Percentiles rank a stretch among this genome's conserved stretches.
These are phyloP conservation scores for Rhizophlyctis rosea DNA, from an alignment of 192 early-diverging fungal species.

Conservation along the genomic window DNA sequence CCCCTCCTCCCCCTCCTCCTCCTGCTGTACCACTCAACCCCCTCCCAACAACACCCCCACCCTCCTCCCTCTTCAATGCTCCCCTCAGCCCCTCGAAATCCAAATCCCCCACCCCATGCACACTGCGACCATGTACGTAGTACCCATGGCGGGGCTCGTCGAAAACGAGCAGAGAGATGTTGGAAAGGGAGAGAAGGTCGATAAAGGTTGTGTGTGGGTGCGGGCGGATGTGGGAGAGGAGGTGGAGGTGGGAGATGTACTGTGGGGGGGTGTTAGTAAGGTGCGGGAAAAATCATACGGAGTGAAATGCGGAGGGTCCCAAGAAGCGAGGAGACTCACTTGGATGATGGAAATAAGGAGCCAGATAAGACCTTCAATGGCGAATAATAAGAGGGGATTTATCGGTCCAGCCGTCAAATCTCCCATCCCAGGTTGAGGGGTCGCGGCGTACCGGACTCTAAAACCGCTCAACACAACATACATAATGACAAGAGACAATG, in stretches of 20 bases:
- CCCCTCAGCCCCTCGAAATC: slow-evolving; percentile 42
- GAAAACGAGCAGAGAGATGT: slow-evolving; percentile 47
- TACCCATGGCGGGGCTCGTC: slow-evolving; percentile 59
- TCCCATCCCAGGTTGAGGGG: slow-evolving; percentile 37
- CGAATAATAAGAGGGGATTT: slow-evolving; percentile 48
- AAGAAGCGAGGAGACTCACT: slow-evolving; percentile 11
- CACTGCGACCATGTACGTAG: slow-evolving; percentile 52
- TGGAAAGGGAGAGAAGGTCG: slow-evolving; percentile 51
- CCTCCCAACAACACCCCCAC: slow-evolving; percentile 7
- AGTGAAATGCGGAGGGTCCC: neutral
- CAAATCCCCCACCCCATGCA: slow-evolving; percentile 48
- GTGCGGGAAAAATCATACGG: neutral
- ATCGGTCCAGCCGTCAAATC: slow-evolving; percentile 35
- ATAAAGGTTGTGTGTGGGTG: slow-evolving; percentile 49
- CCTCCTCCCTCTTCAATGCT: slow-evolving; percentile 45
- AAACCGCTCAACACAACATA: slow-evolving; percentile 45
- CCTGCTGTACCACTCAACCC: too few species aligned
- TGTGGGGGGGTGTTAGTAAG: neutral
- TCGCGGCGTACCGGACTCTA: slow-evolving; percentile 32
- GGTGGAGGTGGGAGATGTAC: slow-evolving; percentile 21
- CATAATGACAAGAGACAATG: slow-evolving; percentile 43
- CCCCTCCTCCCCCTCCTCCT: too few species aligned
- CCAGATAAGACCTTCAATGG: slow-evolving; percentile 40
- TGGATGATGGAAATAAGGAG: slow-evolving; percentile 31
- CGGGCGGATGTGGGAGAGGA: slow-evolving; percentile 50